These are phyloP conservation scores for Albifimbria verrucaria DNA, from an alignment of 2,329 filamentous ascomycete genomes.

Conservation along the genomic window DNA sequence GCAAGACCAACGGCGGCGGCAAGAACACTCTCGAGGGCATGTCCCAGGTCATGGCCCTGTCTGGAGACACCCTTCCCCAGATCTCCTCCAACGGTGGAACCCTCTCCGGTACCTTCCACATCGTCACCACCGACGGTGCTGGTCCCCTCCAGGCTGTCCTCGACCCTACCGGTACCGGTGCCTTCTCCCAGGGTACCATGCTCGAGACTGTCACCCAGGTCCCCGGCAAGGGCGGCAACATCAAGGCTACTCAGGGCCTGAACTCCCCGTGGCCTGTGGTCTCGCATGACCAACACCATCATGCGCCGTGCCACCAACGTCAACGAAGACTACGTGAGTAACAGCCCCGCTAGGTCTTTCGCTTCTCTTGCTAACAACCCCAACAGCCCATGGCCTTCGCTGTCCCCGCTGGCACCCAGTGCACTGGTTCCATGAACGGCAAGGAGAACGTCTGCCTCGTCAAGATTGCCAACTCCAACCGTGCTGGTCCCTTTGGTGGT, in stretches of 20 bases:
- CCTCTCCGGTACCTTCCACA: constrained; percentile 32
- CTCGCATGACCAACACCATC: constrained; percentile 3
- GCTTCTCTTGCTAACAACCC: neutral
- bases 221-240: constrained; percentile 32
- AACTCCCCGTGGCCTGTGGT: neutral
- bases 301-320: constrained; percentile 27
- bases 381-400: constrained; percentile 26
- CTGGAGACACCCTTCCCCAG: constrained; percentile 36
- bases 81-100: constrained; percentile 28
- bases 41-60: constrained; percentile 28
- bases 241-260: constrained; percentile 14
- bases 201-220: constrained; percentile 30
- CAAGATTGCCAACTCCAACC: constrained; percentile 39
- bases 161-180: constrained; percentile 32
- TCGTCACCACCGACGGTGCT: constrained; percentile 39
- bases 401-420: constrained; percentile 35
- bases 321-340: constrained; percentile 22
- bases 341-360: neutral
- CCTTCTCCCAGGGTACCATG: constrained; percentile 24
- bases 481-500: constrained; percentile 38
- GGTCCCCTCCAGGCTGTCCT: constrained; percentile 35
- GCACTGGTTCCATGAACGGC: constrained; percentile 30
- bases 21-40: constrained; percentile 31
- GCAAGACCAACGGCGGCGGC: constrained; percentile 31
- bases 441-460: constrained; percentile 35